Evolutionary conservation across 139 green algal species (phyloP).

Genomic region (Chlorella sp.): DNA sequence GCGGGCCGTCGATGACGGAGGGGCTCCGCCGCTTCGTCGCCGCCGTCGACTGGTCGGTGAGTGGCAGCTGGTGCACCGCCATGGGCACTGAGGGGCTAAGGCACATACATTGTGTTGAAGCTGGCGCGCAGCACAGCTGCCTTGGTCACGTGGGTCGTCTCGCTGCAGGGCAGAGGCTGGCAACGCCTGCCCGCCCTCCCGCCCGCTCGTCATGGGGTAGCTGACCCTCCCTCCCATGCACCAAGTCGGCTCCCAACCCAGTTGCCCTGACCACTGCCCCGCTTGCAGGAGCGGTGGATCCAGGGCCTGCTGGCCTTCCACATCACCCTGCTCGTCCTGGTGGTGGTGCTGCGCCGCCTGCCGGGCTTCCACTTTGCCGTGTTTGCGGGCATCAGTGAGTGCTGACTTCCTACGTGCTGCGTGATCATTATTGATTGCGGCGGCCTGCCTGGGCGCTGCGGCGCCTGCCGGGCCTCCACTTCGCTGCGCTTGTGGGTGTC

Average conservation of each 20-base stretch:
- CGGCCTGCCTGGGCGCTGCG: no score
- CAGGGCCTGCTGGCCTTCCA: constrained; percentile 48
- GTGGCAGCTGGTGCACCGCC: neutral
- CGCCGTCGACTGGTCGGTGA: constrained; percentile 61
- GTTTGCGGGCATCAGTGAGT: constrained; percentile 47
- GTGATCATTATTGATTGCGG: neutral
- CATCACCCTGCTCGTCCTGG: constrained; percentile 41
- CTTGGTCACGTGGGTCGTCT: neutral
- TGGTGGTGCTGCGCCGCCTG: constrained; percentile 42
- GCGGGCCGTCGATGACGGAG: constrained; percentile 38
- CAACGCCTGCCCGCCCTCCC: neutral
- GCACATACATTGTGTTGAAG: neutral
- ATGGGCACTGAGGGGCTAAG: neutral
- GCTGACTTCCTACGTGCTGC: neutral
- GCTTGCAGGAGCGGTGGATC: constrained; percentile 59
- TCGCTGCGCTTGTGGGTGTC: neutral
- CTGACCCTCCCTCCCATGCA: neutral
- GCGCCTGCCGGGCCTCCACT: neutral
- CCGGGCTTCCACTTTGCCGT: constrained; percentile 29
- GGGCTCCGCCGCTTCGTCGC: constrained; percentile 43
- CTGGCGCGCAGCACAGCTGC: no score
- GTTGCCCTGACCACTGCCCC: neutral
- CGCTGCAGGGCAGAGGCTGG: neutral
- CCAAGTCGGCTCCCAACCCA: neutral
- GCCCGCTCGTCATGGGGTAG: neutral